phyloP scores from a whole-genome alignment of 2,329 filamentous ascomycete genomes.

The Diplodia corticola region DNA sequence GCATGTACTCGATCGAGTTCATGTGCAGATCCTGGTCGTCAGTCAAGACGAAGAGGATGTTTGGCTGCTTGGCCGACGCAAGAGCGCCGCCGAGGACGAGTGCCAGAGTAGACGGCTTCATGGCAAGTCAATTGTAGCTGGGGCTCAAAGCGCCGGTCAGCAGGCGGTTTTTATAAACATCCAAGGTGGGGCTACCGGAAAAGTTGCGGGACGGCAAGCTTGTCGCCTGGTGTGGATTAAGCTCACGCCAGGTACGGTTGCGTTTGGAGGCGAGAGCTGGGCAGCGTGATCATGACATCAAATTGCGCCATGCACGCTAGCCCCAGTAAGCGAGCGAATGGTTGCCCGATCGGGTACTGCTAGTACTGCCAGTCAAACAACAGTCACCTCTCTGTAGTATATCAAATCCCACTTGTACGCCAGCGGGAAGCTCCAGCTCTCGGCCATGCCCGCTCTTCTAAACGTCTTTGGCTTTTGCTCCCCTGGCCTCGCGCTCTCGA shows the following conservation, averaged over 20 bases:
- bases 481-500: not conserved
- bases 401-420: conserved; percentile 8
- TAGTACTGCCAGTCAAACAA: not conserved
- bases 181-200: not conserved
- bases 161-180: not conserved
- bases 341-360: not conserved
- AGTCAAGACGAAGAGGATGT: conserved; percentile 67
- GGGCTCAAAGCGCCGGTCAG: not conserved
- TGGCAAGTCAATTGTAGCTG: not conserved
- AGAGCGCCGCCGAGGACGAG: conserved; percentile 15
- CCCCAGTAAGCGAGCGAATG: not conserved
- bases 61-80: conserved; percentile 35
- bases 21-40: conserved; percentile 68
- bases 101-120: conserved; percentile 3
- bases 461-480: not conserved
- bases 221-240: not conserved
- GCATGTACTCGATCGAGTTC: conserved; percentile 63
- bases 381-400: not conserved
- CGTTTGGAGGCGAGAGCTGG: not conserved
- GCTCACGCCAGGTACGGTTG: not conserved
- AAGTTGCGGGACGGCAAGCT: not conserved
- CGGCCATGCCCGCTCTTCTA: not conserved
- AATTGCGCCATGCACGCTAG: conserved; percentile 12
- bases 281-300: not conserved
- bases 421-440: conserved; percentile 2